A percentile compares a stretch with the other conserved stretches of the same genome.
These are phyloP conservation scores for Pythium rishiriense DNA, from an alignment of 352 stramenopile species.

Conservation along the genomic window DNA sequence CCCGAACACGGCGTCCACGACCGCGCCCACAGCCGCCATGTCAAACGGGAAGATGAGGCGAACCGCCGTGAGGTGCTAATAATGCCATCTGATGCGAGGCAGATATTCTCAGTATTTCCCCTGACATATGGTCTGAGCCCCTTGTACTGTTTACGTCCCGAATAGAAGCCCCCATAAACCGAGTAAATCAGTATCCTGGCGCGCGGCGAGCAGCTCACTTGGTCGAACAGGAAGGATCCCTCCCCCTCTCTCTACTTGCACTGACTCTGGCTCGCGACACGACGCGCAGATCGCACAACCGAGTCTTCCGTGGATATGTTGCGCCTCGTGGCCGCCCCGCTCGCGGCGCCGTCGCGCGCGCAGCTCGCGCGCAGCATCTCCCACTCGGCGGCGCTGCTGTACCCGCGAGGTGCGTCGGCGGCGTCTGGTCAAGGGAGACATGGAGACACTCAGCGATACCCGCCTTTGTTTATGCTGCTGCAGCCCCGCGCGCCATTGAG, in stretches of 20 bases:
- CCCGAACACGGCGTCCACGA: constrained; percentile 78
- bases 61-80: too few relatives aligned
- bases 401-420: constrained; percentile 18
- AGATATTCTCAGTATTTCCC: background rate
- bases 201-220: constrained; percentile 21
- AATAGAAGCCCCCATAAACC: too few relatives aligned
- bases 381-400: constrained; percentile 19
- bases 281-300: background rate
- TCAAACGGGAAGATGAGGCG: too few relatives aligned
- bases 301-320: constrained; percentile 8
- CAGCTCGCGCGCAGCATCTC: constrained; percentile 27
- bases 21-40: constrained; percentile 58
- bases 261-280: constrained; percentile 23
- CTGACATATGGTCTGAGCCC: background rate
- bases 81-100: background rate
- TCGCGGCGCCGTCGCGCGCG: constrained; percentile 2
- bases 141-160: constrained; percentile 2
- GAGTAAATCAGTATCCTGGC: constrained; percentile 31
- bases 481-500: constrained; percentile 47
- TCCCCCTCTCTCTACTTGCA: too few relatives aligned
- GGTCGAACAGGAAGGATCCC: background rate
- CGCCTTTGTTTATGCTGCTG: background rate
- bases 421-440: too few relatives aligned
- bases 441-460: too few relatives aligned
- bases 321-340: constrained; percentile 5